Evolutionary conservation across 495 filamentous ascomycete genomes (phyloP).

Genomic region (Bombardia bombarda): DNA sequence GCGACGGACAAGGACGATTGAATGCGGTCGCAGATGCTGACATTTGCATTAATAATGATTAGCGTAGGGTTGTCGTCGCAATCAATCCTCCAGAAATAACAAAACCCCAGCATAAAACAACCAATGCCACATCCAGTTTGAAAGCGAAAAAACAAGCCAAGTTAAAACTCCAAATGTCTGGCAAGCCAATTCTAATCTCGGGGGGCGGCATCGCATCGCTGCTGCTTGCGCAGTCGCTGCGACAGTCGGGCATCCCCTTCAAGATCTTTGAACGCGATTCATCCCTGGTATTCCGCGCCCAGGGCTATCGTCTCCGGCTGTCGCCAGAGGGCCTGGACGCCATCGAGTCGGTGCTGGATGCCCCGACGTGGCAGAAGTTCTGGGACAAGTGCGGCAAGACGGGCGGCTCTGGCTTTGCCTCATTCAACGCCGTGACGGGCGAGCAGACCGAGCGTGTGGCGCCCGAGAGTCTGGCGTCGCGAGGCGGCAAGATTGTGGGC

Average conservation of each 20-base stretch:
- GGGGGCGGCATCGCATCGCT: slow-evolving; percentile 46
- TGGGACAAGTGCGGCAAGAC: slow-evolving; percentile 47
- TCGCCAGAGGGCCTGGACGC: slow-evolving; percentile 42
- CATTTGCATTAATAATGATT: too few species aligned
- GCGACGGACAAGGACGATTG: too few species aligned
- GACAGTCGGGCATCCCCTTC: slow-evolving; percentile 38
- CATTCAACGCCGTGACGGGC: slow-evolving; percentile 39
- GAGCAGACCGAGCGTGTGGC: slow-evolving; percentile 12
- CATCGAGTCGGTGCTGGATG: slow-evolving; percentile 42
- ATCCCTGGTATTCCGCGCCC: slow-evolving; percentile 40
- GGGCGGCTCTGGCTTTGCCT: slow-evolving; percentile 34
- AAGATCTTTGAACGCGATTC: slow-evolving; percentile 43
- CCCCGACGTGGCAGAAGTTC: slow-evolving; percentile 38
- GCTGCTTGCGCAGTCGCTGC: slow-evolving; percentile 41
- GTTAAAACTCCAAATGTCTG: too few species aligned
- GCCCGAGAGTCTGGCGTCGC: slow-evolving; percentile 24
- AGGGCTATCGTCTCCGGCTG: slow-evolving; percentile 49
- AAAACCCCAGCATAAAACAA: too few species aligned
- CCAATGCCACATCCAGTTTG: too few species aligned
- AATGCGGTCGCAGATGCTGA: too few species aligned
- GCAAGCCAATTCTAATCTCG: slow-evolving; percentile 48
- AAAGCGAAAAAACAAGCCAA: too few species aligned
- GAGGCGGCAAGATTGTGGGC: slow-evolving; percentile 43
- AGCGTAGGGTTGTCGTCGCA: too few species aligned
- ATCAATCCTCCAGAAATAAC: too few species aligned